These are phyloP conservation scores for Blakeslea trispora DNA, from an alignment of 371 early-diverging fungal genomes.

Conservation along the genomic window DNA sequence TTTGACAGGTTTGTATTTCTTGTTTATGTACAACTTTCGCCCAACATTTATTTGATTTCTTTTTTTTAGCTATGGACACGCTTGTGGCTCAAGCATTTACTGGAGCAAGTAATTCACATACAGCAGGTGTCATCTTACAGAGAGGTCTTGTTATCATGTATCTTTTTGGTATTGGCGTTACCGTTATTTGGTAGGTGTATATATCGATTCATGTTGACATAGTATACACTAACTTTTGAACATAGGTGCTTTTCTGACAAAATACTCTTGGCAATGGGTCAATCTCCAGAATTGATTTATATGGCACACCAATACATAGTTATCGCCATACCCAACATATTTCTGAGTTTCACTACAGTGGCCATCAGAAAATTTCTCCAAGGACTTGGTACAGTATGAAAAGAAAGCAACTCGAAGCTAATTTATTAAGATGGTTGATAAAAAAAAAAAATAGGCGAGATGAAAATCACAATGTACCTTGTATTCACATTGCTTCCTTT, in stretches of 20 bases:
- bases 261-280: constrained; percentile 32
- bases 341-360: constrained; percentile 28
- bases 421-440: no score
- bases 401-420: no score
- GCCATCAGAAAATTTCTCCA: constrained; percentile 43
- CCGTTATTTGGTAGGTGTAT: constrained; percentile 29
- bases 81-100: constrained; percentile 49
- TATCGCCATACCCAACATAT: constrained; percentile 30
- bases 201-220: neutral
- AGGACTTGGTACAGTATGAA: constrained; percentile 39
- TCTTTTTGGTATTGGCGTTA: constrained; percentile 24
- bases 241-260: constrained; percentile 12
- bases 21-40: no score
- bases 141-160: constrained; percentile 36
- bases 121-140: constrained; percentile 44
- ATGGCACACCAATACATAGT: constrained; percentile 36
- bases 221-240: no score
- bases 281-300: constrained; percentile 33
- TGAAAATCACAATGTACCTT: constrained; percentile 43
- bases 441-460: constrained; percentile 29
- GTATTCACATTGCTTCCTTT: constrained; percentile 33
- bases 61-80: constrained; percentile 48
- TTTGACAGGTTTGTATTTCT: constrained; percentile 39
- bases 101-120: constrained; percentile 33
- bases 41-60: neutral